Evolutionary conservation across 257 asterid species (phyloP).

Genomic region (Rehmannia glutinosa): DNA sequence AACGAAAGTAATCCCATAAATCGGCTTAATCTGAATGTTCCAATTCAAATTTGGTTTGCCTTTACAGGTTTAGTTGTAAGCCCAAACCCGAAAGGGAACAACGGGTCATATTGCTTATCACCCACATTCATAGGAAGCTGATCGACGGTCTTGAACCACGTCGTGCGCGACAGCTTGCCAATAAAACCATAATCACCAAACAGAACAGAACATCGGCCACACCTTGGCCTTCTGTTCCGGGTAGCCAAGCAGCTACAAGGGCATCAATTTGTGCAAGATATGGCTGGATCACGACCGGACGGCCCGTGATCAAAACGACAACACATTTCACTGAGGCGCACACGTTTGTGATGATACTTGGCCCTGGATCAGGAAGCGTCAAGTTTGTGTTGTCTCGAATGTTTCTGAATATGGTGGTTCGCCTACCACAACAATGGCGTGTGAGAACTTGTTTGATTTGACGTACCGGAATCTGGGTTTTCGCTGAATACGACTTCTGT

Average conservation of each 20-base stretch:
- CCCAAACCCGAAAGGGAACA: slow-evolving; percentile 43
- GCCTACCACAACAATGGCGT: slow-evolving; percentile 51
- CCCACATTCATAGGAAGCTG: slow-evolving; percentile 54
- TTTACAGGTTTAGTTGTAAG: slow-evolving; percentile 36
- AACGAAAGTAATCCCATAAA: not conserved
- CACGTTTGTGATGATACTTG: slow-evolving; percentile 27
- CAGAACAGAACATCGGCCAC: slow-evolving; percentile 46
- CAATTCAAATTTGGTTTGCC: slow-evolving; percentile 4
- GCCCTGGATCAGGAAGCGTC: slow-evolving; percentile 37
- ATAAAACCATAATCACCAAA: slow-evolving; percentile 45
- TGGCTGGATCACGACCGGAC: slow-evolving; percentile 48
- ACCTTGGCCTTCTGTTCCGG: slow-evolving; percentile 54
- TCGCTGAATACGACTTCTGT: slow-evolving; percentile 33
- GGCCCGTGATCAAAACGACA: slow-evolving; percentile 37
- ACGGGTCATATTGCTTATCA: slow-evolving; percentile 40
- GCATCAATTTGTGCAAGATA: slow-evolving; percentile 30
- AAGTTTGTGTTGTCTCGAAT: slow-evolving; percentile 34
- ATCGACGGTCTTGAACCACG: slow-evolving; percentile 46
- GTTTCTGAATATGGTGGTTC: slow-evolving; percentile 49
- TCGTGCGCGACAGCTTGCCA: slow-evolving; percentile 41
- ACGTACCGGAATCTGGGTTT: slow-evolving; percentile 26
- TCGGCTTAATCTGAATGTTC: not conserved
- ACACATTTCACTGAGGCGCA: slow-evolving; percentile 35
- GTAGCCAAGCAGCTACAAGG: slow-evolving; percentile 57
- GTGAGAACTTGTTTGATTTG: slow-evolving; percentile 27